A percentile compares a stretch with the other conserved stretches of the same genome.
These are phyloP conservation scores for Stachybotrys elegans DNA, from an alignment of 2,329 filamentous ascomycete species.

Conservation along the genomic window DNA sequence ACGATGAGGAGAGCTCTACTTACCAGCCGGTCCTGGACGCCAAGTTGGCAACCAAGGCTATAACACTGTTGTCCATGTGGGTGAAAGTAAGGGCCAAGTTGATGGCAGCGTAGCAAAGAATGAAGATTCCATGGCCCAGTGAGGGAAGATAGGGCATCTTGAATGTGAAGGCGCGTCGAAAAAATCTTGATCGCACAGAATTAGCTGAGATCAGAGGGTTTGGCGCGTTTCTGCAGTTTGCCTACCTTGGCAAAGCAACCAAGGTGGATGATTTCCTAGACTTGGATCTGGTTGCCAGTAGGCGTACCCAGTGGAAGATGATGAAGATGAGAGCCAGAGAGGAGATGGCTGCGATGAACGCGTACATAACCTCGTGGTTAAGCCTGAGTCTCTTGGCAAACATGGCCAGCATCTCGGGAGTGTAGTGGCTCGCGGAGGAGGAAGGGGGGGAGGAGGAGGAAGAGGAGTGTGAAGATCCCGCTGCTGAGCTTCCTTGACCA, in stretches of 20 bases:
- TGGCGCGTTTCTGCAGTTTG: too few species aligned
- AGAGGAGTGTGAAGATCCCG: too few species aligned
- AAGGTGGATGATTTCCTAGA: neutral
- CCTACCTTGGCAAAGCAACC: constrained; percentile 14
- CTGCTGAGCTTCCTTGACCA: too few species aligned
- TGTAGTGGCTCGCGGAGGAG: neutral
- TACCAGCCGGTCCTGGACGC: constrained; percentile 34
- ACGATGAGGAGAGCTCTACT: constrained; percentile 3
- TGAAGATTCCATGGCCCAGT: constrained; percentile 24
- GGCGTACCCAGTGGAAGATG: constrained; percentile 8
- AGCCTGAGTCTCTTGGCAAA: constrained; percentile 15
- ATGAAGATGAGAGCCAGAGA: constrained; percentile 11
- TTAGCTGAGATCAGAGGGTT: neutral
- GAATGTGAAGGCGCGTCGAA: constrained; percentile 1
- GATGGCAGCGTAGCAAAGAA: constrained; percentile 23
- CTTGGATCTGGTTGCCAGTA: constrained; percentile 9
- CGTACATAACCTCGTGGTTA: constrained; percentile 18
- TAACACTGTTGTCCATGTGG: constrained; percentile 24
- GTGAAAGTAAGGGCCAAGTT: constrained; percentile 28
- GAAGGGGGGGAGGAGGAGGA: too few species aligned
- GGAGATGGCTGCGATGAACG: constrained; percentile 15
- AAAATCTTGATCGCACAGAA: neutral
- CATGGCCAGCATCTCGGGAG: constrained; percentile 8
- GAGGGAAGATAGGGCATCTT: constrained; percentile 23
- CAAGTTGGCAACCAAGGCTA: constrained; percentile 26